These are phyloP conservation scores for Dothistroma septosporum DNA, from an alignment of 2,329 filamentous ascomycete genomes.

Conservation along the genomic window DNA sequence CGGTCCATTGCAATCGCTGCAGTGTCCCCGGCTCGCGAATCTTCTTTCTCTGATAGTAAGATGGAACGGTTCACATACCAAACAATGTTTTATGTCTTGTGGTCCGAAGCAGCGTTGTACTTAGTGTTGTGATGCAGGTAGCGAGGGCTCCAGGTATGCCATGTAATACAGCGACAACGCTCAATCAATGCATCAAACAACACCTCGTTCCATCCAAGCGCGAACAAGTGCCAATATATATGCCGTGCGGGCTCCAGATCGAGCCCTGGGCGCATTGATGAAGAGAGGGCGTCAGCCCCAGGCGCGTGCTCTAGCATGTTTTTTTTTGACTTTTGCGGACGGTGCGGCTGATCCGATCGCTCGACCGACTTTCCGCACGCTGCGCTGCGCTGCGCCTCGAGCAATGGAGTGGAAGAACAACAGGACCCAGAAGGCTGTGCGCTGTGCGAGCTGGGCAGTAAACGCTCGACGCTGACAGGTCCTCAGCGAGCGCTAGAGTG, in stretches of 20 bases:
- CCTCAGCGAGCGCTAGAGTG: background rate
- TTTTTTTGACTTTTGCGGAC: conserved; percentile 5
- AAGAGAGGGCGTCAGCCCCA: conserved; percentile 1
- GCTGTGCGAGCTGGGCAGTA: conserved; percentile 6
- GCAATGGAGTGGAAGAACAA: background rate
- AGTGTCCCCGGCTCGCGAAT: background rate
- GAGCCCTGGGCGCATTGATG: background rate
- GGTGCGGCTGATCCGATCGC: conserved; percentile 13
- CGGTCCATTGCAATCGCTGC: background rate
- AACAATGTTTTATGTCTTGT: background rate
- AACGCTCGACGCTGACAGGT: conserved; percentile 6
- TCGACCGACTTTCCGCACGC: background rate
- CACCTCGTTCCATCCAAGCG: background rate
- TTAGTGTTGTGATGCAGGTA: background rate
- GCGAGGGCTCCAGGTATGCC: background rate
- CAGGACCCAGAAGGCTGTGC: conserved; percentile 1
- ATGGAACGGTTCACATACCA: background rate
- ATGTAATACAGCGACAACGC: background rate
- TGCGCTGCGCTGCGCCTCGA: conserved; percentile 9
- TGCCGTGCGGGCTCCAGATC: background rate
- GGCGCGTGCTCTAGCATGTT: background rate
- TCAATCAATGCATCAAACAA: background rate
- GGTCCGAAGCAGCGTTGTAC: background rate
- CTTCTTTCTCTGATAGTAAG: background rate
- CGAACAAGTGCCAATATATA: background rate